Evolutionary conservation across 352 stramenopile genomes (phyloP), one percentile per base, ranked within the genome.

Genomic region (Pythium vanterpoolii): DNA sequence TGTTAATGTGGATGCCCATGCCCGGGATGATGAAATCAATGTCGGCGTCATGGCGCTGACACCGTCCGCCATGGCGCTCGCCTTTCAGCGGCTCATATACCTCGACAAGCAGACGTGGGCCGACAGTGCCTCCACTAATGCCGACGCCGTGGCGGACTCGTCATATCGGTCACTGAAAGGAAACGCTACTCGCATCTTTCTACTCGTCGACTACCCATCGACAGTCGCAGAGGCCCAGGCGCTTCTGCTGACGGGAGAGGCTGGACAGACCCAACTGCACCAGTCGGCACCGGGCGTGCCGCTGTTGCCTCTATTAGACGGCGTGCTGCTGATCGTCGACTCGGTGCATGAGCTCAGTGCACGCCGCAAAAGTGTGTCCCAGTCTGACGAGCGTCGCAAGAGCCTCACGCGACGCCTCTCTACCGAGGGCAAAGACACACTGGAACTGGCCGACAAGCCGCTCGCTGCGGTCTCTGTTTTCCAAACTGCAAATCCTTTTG

Each of bases 131-230:
- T 5, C 46, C 0, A 43, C 24, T 2, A 33, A 47, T 7, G 40
- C n/a, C 8, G 44, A 47, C 6, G 40, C n/a, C 8, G 13, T 16
- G 24, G 23, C 6, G 24, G 19, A 33, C 21, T 23, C 33, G 4
- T 14, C 33, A 34, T 33, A 10, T 16, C 10, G n/a, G 8, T 33
- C 11, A 11, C 38, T 18, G 3, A 26, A 27, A 8, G 19, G 0
- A 16, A 42, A 19, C 36, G 38, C 39, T 19, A 51, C 66, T 0
- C 74, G 81, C 8, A 71, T 89, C 18, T 90, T 87, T 47, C 42
- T 93, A 10, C 53, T 93, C 16, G 34, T 72, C 16, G 73, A 90
- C 51, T 93, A 87, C 48, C 83, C 80, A 14, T 60, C 66, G 21
- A 76, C 76, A 1, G 44, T 87, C 8, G 52, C 48, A 0, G 83